Conservation (phyloP, 1,284 basidiomycete species). For the Pyrrhoderma noxium region DNA sequence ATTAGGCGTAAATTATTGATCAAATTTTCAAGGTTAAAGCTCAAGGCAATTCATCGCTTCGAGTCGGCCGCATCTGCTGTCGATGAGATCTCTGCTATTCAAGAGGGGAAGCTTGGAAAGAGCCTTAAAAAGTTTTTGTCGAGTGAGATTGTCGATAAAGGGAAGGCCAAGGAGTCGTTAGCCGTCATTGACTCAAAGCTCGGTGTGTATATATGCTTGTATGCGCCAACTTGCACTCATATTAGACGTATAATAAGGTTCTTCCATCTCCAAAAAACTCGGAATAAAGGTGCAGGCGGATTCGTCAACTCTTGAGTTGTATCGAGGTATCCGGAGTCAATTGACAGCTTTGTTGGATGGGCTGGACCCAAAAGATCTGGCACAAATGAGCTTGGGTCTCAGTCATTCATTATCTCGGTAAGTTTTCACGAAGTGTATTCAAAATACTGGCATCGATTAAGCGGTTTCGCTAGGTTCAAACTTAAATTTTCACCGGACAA, state of each 20-base stretch:
- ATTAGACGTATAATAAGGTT: conserved; percentile 33
- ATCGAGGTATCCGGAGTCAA: conserved; percentile 93
- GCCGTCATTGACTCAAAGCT: conserved; percentile 89
- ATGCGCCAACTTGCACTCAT: conserved; percentile 1
- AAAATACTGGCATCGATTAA: neutral
- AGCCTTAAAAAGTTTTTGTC: conserved; percentile 90
- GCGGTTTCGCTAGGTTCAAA: conserved; percentile 73
- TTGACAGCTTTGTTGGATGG: conserved; percentile 83
- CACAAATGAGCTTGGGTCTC: conserved; percentile 96
- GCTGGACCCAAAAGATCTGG: conserved; percentile 90
- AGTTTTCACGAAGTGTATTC: conserved; percentile 6
- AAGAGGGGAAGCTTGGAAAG: conserved; percentile 90
- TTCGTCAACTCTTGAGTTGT: conserved; percentile 71
- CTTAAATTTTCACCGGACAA: conserved; percentile 99
- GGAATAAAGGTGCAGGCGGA: conserved; percentile 81
- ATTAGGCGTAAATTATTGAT: conserved; percentile 7
- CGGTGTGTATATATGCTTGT: conserved; percentile 44
- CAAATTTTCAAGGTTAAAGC: conserved; percentile 60
- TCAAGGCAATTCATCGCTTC: conserved; percentile 95
- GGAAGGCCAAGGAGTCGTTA: conserved; percentile 83
- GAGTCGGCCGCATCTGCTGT: conserved; percentile 96
- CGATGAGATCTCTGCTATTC: conserved; percentile 92
- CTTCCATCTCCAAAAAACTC: conserved; percentile 89
- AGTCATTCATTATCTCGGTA: conserved; percentile 92
- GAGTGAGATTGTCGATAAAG: conserved; percentile 81